A percentile compares a stretch with the other conserved stretches of the same genome.
Evolutionary conservation across 768 basidiomycete genomes (phyloP).

Genomic region (Pleurotus salmoneostramineus): DNA sequence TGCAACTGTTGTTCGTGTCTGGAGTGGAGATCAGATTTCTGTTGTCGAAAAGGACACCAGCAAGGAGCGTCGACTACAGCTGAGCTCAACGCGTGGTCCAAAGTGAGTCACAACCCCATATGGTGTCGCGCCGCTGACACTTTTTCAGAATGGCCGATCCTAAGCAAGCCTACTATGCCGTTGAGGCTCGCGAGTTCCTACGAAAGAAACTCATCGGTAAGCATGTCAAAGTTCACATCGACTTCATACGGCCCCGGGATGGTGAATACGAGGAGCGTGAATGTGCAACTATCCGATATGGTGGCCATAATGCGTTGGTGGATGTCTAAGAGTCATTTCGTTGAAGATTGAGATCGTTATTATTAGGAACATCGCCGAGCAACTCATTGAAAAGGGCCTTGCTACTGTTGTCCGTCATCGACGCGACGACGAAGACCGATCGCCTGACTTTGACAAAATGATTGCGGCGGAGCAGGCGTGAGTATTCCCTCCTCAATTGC

Average conservation of each 20-base stretch:
- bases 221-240: constrained; percentile 74
- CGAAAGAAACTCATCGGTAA: constrained; percentile 92
- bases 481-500: constrained; percentile 19
- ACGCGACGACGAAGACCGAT: constrained; percentile 93
- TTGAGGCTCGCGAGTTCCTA: constrained; percentile 91
- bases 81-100: constrained; percentile 86
- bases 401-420: constrained; percentile 89
- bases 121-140: not conserved
- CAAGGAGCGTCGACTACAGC: constrained; percentile 79
- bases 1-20: constrained; percentile 78
- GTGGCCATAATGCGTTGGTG: constrained; percentile 73
- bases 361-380: constrained; percentile 86
- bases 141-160: constrained; percentile 70
- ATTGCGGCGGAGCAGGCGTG: constrained; percentile 93
- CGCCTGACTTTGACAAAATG: constrained; percentile 93
- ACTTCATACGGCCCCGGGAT: constrained; percentile 88
- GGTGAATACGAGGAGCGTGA: constrained; percentile 94
- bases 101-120: constrained; percentile 43
- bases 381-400: constrained; percentile 89
- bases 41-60: constrained; percentile 67
- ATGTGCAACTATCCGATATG: constrained; percentile 85
- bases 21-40: constrained; percentile 91
- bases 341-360: not conserved
- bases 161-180: constrained; percentile 82
- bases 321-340: not conserved